Evolutionary conservation across 176 grass and related monocot genomes (phyloP).

Genomic region (Oryza meyeriana): DNA sequence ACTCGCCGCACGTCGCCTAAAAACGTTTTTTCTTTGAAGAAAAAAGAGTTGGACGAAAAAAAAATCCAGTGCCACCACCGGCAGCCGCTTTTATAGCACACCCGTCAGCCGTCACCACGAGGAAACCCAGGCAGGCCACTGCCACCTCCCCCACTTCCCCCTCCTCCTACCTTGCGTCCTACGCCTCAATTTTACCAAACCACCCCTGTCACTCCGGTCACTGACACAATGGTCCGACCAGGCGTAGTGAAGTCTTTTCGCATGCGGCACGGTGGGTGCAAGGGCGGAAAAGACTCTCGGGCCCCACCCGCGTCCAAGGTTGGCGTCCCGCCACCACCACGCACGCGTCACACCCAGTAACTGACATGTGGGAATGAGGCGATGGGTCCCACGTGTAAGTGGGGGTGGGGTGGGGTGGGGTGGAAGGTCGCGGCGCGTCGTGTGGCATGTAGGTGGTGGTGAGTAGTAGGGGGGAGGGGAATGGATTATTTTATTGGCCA

Average conservation of each 20-base stretch:
- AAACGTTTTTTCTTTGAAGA: neutral
- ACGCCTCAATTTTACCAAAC: constrained; percentile 21
- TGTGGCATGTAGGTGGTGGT: constrained; percentile 8
- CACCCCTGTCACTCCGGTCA: accelerated
- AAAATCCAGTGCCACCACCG: neutral
- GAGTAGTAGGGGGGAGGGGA: neutral
- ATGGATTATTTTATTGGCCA: constrained; percentile 32
- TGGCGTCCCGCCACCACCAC: neutral
- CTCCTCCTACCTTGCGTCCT: neutral
- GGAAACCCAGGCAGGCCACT: constrained; percentile 21
- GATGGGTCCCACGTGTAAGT: neutral
- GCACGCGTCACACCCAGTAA: accelerated
- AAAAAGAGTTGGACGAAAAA: neutral
- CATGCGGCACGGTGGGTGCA: neutral
- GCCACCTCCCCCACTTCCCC: neutral
- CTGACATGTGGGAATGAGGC: accelerated
- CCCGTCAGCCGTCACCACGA: constrained; percentile 1
- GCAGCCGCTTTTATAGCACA: constrained; percentile 24
- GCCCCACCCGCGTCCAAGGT: neutral
- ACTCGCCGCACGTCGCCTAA: neutral
- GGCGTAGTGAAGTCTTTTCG: neutral
- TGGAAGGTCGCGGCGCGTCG: constrained; percentile 15
- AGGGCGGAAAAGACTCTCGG: neutral
- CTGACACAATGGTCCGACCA: neutral
- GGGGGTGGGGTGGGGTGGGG: neutral